These are phyloP conservation scores for Lepidopterella palustris DNA, from an alignment of 495 filamentous ascomycete species.

Conservation along the genomic window DNA sequence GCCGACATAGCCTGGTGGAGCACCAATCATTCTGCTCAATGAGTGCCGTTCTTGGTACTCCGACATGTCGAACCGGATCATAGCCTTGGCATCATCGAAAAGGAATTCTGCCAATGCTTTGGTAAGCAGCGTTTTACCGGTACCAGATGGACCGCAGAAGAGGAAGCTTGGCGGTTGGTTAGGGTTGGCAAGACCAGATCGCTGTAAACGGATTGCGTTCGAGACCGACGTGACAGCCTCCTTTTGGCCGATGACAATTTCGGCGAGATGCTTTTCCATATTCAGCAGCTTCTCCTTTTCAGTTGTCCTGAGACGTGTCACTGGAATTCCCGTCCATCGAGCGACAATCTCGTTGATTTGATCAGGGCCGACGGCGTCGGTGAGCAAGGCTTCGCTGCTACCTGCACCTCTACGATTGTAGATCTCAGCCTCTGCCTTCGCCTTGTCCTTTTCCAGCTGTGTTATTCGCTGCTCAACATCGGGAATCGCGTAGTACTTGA, in stretches of 20 bases:
- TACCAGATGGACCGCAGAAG: constrained; percentile 96
- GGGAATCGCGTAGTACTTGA: constrained; percentile 95
- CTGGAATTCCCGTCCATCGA: constrained; percentile 93
- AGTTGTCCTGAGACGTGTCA: constrained; percentile 84
- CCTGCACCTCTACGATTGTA: constrained; percentile 51
- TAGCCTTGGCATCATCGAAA: constrained; percentile 93
- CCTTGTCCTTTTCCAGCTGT: constrained; percentile 73
- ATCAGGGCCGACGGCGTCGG: constrained; percentile 90
- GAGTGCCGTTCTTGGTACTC: constrained; percentile 98
- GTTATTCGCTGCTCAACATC: constrained; percentile 77
- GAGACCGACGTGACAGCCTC: constrained; percentile 92
- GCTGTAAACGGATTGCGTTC: constrained; percentile 90
- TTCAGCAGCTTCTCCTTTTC: constrained; percentile 95
- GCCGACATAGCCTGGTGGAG: constrained; percentile 93
- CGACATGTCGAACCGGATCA: constrained; percentile 99
- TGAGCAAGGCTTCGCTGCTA: constrained; percentile 60
- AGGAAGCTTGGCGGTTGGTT: constrained; percentile 96
- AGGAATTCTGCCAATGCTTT: constrained; percentile 97
- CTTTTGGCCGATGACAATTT: constrained; percentile 84
- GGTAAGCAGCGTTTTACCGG: constrained; percentile 92
- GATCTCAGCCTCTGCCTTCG: constrained; percentile 65
- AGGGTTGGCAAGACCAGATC: constrained; percentile 87
- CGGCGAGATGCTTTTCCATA: constrained; percentile 81
- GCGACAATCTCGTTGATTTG: constrained; percentile 99
- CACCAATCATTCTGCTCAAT: constrained; percentile 94